These are phyloP conservation scores for Penicillium macrosclerotiorum DNA, from an alignment of 495 filamentous ascomycete species.

Conservation along the genomic window DNA sequence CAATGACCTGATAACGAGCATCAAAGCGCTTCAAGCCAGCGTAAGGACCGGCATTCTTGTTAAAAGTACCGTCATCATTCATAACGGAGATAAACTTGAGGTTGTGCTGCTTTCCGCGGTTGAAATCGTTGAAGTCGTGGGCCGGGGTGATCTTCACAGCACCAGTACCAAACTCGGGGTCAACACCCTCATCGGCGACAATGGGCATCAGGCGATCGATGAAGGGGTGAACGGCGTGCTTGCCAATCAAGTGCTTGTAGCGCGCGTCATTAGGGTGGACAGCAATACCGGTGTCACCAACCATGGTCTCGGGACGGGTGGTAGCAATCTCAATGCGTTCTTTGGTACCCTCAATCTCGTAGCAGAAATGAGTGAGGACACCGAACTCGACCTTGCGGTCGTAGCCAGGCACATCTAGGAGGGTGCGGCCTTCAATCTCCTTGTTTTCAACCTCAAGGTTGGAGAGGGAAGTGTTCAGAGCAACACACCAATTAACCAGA, in stretches of 20 bases:
- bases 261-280: slow-evolving; percentile 72
- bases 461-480: slow-evolving; percentile 71
- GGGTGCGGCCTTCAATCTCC: slow-evolving; percentile 64
- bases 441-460: slow-evolving; percentile 76
- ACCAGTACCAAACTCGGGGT: slow-evolving; percentile 74
- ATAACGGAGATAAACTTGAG: slow-evolving; percentile 51
- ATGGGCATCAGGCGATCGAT: slow-evolving; percentile 65
- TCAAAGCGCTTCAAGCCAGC: slow-evolving; percentile 74
- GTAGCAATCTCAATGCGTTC: slow-evolving; percentile 75
- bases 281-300: slow-evolving; percentile 74
- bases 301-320: slow-evolving; percentile 79
- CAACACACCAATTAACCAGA: slow-evolving; percentile 76
- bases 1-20: slow-evolving; percentile 66
- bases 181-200: slow-evolving; percentile 68
- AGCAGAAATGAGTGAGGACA: slow-evolving; percentile 68
- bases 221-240: slow-evolving; percentile 69
- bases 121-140: slow-evolving; percentile 77
- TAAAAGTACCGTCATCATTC: slow-evolving; percentile 63
- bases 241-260: slow-evolving; percentile 65
- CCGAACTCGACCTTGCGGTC: slow-evolving; percentile 71
- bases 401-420: slow-evolving; percentile 64
- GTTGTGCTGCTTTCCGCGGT: slow-evolving; percentile 65
- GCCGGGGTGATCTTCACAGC: slow-evolving; percentile 78
- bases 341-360: slow-evolving; percentile 61
- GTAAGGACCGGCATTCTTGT: slow-evolving; percentile 59